Percentiles rank a stretch among this genome's conserved stretches.
phyloP scores from a whole-genome alignment of 2,329 filamentous ascomycete genomes.

The Botrytis porri region DNA sequence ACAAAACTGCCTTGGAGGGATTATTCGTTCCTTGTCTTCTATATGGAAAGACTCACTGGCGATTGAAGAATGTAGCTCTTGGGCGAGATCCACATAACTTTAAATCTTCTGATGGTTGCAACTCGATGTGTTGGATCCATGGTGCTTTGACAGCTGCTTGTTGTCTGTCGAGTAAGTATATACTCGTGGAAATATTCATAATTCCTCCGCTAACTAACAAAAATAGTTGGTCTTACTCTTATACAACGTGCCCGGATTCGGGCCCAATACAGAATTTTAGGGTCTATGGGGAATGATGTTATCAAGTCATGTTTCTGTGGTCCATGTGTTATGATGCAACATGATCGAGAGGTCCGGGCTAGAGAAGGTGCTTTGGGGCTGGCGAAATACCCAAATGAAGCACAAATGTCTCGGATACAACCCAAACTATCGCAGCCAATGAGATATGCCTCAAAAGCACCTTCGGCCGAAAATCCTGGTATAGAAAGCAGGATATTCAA shows the following conservation, averaged over 20 bases:
- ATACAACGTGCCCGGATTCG: constrained; percentile 39
- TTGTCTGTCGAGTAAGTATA: constrained; percentile 4
- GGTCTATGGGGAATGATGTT: constrained; percentile 39
- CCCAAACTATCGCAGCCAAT: constrained; percentile 25
- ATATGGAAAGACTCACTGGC: constrained; percentile 45
- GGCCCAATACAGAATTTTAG: constrained; percentile 44
- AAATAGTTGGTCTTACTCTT: constrained; percentile 15
- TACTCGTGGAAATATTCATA: no score
- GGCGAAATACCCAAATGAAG: constrained; percentile 4
- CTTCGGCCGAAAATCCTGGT: constrained; percentile 4
- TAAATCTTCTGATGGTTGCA: constrained; percentile 38
- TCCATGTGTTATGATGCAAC: constrained; percentile 44
- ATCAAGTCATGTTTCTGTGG: constrained; percentile 42
- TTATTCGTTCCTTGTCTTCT: constrained; percentile 42
- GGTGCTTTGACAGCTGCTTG: constrained; percentile 22
- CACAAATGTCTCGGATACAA: constrained; percentile 2
- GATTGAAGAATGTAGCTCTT: constrained; percentile 40
- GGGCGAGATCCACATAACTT: constrained; percentile 43
- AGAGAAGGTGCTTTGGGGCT: constrained; percentile 40
- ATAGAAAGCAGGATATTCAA: constrained; percentile 9
- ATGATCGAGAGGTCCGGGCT: constrained; percentile 45
- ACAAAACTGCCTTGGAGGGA: constrained; percentile 35
- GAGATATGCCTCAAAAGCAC: constrained; percentile 26
- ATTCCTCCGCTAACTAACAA: neutral
- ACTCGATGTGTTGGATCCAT: constrained; percentile 41